Conservation (phyloP, 1,139 yeast species). For the Candida pseudocylindracea region DNA sequence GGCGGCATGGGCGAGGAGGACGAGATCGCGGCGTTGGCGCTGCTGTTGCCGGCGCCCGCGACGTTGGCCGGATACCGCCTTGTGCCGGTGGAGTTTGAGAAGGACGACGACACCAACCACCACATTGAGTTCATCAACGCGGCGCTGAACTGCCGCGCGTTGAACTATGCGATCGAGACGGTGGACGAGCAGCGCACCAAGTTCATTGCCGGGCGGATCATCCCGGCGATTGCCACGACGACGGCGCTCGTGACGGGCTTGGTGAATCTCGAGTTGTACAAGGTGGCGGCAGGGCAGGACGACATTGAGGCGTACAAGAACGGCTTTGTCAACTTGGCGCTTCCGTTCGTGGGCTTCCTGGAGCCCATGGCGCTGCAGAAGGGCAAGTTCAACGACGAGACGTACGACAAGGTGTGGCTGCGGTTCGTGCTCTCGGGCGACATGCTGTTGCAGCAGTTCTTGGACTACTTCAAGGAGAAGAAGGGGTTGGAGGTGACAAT, state of each 20-base stretch:
- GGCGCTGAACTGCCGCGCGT: slow-evolving; percentile 89
- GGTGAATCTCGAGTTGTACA: slow-evolving; percentile 78
- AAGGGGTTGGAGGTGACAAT: slow-evolving; percentile 78
- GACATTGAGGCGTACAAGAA: slow-evolving; percentile 80
- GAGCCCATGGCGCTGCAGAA: slow-evolving; percentile 83
- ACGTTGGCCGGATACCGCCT: slow-evolving; percentile 76
- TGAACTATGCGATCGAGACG: slow-evolving; percentile 67
- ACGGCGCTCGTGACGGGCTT: slow-evolving; percentile 93
- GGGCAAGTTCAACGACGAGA: slow-evolving; percentile 60
- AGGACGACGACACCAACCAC: slow-evolving; percentile 91
- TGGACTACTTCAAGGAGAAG: slow-evolving; percentile 54
- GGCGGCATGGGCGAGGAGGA: slow-evolving; percentile 33
- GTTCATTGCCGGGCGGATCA: slow-evolving; percentile 81
- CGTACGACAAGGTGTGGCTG: slow-evolving; percentile 87
- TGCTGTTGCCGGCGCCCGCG: slow-evolving; percentile 73
- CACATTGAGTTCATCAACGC: slow-evolving; percentile 96
- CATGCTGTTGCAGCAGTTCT: slow-evolving; percentile 50
- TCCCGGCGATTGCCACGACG: slow-evolving; percentile 98
- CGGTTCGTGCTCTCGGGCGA: slow-evolving; percentile 70
- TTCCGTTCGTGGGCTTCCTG: slow-evolving; percentile 91
- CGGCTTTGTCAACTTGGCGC: slow-evolving; percentile 83
- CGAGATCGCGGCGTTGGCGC: slow-evolving; percentile 35
- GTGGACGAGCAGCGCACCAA: slow-evolving; percentile 62
- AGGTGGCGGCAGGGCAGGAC: slow-evolving; percentile 54
- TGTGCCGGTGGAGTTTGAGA: slow-evolving; percentile 80